Evolutionary conservation across 805 yeast genomes (phyloP).

Genomic region (Wickerhamiella nectarea): DNA sequence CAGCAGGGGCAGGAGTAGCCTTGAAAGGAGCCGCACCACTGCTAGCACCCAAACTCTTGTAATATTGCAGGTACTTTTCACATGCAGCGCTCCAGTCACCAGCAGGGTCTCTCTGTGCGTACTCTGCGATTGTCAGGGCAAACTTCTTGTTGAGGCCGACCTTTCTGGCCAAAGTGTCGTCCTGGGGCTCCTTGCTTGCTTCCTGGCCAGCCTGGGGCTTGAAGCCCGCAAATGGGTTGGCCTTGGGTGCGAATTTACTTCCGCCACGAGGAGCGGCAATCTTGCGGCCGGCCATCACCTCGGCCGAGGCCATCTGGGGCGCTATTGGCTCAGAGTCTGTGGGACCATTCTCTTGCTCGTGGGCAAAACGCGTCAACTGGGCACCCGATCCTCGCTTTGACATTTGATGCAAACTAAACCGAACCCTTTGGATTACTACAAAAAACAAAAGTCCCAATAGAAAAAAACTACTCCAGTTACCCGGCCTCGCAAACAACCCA

Average conservation of each 20-base stretch:
- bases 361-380: slow-evolving; percentile 6
- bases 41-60: slow-evolving; percentile 3
- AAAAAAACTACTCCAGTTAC: neutral
- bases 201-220: neutral
- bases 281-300: slow-evolving; percentile 53
- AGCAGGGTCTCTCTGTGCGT: slow-evolving; percentile 4
- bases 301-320: slow-evolving; percentile 37
- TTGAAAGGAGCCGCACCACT: neutral
- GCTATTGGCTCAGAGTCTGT: neutral
- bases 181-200: too few species aligned
- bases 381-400: slow-evolving; percentile 6
- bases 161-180: neutral
- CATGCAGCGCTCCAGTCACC: slow-evolving; percentile 17
- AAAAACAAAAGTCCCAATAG: neutral
- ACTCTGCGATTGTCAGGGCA: slow-evolving; percentile 1
- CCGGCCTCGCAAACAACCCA: neutral
- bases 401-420: neutral
- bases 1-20: neutral
- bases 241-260: slow-evolving; percentile 5
- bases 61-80: slow-evolving; percentile 16
- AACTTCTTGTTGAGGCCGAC: slow-evolving; percentile 5
- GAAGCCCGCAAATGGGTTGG: slow-evolving; percentile 11
- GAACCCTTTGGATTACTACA: too few species aligned
- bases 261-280: slow-evolving; percentile 34
- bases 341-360: neutral